phyloP scores from a whole-genome alignment of 306 rosid genomes.

The Psophocarpus tetragonolobus region DNA sequence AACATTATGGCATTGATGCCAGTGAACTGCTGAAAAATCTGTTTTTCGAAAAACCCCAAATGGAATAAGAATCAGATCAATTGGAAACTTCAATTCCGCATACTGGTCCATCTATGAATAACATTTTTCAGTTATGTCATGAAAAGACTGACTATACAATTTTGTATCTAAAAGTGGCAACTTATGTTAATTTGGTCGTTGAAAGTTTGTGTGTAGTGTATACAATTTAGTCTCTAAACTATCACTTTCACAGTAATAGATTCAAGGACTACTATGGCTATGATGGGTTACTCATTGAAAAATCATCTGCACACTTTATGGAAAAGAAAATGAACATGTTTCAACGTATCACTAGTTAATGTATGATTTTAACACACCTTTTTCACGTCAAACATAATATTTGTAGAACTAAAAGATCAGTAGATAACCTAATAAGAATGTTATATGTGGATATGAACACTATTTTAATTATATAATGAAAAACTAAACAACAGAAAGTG shows the following conservation, averaged over 20 bases:
- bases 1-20: slow-evolving; percentile 98
- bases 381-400: background rate
- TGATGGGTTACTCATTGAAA: background rate
- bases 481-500: background rate
- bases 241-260: background rate
- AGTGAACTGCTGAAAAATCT: slow-evolving; percentile 78
- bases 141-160: background rate
- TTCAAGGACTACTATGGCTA: background rate
- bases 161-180: background rate
- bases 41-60: slow-evolving; percentile 14
- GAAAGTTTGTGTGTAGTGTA: background rate
- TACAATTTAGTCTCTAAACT: background rate
- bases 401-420: background rate
- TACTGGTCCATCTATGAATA: background rate
- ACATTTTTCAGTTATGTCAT: background rate
- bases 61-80: background rate
- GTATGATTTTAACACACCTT: background rate
- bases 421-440: too few species aligned
- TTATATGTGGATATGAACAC: too few species aligned
- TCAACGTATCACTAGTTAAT: background rate
- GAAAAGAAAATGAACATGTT: background rate
- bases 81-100: background rate
- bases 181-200: background rate
- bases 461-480: too few species aligned
- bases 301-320: background rate